phyloP scores from a whole-genome alignment of 2,329 filamentous ascomycete species.

The Niveomyces coronatus region DNA sequence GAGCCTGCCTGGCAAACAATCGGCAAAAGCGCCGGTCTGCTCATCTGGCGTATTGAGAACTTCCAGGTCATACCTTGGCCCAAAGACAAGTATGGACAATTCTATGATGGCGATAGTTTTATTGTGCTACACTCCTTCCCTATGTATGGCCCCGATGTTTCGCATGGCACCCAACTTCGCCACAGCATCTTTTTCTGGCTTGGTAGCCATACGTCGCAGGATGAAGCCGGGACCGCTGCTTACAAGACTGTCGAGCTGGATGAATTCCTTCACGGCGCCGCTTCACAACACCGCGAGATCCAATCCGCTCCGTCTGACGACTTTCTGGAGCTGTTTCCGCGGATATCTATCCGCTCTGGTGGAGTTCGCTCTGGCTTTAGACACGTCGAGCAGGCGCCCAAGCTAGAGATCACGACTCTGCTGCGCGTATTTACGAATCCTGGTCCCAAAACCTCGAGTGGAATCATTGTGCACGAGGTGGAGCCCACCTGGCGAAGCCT shows the following conservation, averaged over 20 bases:
- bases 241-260: conserved; percentile 64
- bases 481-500: conserved; percentile 50
- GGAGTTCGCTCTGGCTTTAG: conserved; percentile 53
- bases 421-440: conserved; percentile 55
- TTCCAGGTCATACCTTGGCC: conserved; percentile 56
- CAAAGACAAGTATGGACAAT: conserved; percentile 43
- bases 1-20: conserved; percentile 58
- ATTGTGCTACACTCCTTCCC: conserved; percentile 51
- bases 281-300: conserved; percentile 55
- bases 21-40: conserved; percentile 42
- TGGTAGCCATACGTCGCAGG: conserved; percentile 53
- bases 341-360: conserved; percentile 48
- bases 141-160: conserved; percentile 29
- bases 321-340: conserved; percentile 51
- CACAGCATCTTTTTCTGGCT: conserved; percentile 66
- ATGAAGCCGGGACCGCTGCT: conserved; percentile 58
- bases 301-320: conserved; percentile 48
- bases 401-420: conserved; percentile 37
- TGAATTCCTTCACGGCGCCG: conserved; percentile 51
- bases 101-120: conserved; percentile 59
- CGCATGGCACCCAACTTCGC: too few relatives aligned
- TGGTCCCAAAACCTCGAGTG: conserved; percentile 27
- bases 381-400: conserved; percentile 43
- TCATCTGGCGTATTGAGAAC: conserved; percentile 57
- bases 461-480: conserved; percentile 54